phyloP scores from a whole-genome alignment of 805 yeast species.

The Hanseniaspora jakobsenii region DNA sequence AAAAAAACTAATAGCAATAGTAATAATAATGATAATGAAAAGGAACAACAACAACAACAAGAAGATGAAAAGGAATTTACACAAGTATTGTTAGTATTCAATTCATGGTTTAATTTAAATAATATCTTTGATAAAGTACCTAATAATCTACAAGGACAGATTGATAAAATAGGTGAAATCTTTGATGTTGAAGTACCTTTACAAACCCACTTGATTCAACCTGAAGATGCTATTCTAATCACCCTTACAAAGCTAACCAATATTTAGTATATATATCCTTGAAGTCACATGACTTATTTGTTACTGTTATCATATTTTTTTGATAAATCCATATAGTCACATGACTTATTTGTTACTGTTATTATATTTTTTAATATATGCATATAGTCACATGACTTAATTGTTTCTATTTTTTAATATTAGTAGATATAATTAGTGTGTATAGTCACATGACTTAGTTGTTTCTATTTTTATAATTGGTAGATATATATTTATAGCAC shows the following conservation, averaged over 20 bases:
- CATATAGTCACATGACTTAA: neutral
- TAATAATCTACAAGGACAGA: conserved; percentile 39
- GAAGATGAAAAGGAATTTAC: conserved; percentile 17
- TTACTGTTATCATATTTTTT: no score
- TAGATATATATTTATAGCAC: no score
- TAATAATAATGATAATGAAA: conserved; percentile 18
- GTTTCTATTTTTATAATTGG: no score
- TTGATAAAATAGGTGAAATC: conserved; percentile 42
- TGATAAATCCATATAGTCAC: neutral
- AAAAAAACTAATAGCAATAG: no score
- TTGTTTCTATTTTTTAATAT: no score
- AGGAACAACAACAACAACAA: no score
- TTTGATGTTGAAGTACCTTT: conserved; percentile 47
- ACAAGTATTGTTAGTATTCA: conserved; percentile 44
- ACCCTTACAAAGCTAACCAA: conserved; percentile 33
- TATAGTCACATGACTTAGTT: neutral
- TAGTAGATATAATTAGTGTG: neutral
- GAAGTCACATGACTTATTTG: neutral
- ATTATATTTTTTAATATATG: no score
- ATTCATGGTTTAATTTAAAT: conserved; percentile 49
- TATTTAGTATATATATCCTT: neutral
- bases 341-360: neutral
- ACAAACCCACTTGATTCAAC: conserved; percentile 25
- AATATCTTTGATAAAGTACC: conserved; percentile 42
- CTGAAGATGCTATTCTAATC: conserved; percentile 62